Evolutionary conservation across 495 filamentous ascomycete genomes (phyloP).

Genomic region (Xylaria flabelliformis): DNA sequence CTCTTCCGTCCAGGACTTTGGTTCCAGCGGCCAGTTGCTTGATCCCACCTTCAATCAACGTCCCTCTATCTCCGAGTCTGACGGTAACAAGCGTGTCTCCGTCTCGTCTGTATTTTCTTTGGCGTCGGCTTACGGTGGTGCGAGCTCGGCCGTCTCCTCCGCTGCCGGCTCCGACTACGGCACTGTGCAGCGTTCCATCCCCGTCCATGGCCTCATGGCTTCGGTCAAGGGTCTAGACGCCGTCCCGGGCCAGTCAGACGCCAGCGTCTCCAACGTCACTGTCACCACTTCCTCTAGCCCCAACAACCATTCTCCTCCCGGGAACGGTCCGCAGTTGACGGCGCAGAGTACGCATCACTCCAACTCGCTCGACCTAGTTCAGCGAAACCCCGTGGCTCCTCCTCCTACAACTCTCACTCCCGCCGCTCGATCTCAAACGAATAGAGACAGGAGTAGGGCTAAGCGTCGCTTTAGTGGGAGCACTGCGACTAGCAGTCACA

Average conservation of each 20-base stretch:
- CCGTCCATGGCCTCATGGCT: constrained; percentile 44
- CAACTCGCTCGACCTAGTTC: constrained; percentile 46
- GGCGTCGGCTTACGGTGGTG: constrained; percentile 58
- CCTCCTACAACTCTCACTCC: constrained; percentile 33
- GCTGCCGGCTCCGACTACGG: constrained; percentile 47
- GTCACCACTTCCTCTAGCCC: constrained; percentile 59
- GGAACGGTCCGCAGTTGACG: constrained; percentile 49
- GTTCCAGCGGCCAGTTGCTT: constrained; percentile 42
- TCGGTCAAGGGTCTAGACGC: constrained; percentile 44
- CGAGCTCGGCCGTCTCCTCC: constrained; percentile 51
- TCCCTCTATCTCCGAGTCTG: constrained; percentile 46
- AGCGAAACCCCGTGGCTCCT: constrained; percentile 33
- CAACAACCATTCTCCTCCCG: constrained; percentile 42
- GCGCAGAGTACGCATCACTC: constrained; percentile 47
- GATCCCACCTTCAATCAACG: constrained; percentile 55
- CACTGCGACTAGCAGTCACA: constrained; percentile 74
- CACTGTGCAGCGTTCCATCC: constrained; percentile 38
- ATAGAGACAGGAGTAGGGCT: constrained; percentile 73
- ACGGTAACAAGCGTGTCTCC: constrained; percentile 67
- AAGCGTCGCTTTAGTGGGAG: constrained; percentile 78
- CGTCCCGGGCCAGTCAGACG: constrained; percentile 51
- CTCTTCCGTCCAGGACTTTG: constrained; percentile 38
- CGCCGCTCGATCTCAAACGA: constrained; percentile 50
- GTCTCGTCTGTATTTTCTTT: constrained; percentile 70
- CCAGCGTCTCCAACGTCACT: constrained; percentile 59